Evolutionary conservation across 78 protist species (phyloP).

Genomic region (Tieghemostelium lacteum): DNA sequence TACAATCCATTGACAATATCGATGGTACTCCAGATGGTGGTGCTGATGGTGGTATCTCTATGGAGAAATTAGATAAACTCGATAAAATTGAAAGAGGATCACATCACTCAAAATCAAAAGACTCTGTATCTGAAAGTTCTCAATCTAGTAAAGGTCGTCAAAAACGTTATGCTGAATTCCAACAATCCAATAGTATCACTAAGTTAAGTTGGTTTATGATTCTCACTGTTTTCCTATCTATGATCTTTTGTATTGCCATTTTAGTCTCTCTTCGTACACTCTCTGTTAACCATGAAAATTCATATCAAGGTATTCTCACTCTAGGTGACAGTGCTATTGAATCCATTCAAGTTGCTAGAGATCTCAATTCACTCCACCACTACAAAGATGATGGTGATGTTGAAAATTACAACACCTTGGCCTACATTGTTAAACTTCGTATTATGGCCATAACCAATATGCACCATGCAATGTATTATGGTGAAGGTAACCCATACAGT

Average conservation of each 20-base stretch:
- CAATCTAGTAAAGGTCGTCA: slow-evolving; percentile 7
- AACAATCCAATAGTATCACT: slow-evolving; percentile 54
- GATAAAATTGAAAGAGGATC: slow-evolving; percentile 9
- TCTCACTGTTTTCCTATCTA: background rate
- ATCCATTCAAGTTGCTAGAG: slow-evolving; percentile 14
- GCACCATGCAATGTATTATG: slow-evolving; percentile 44
- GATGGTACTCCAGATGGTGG: background rate
- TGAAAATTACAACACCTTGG: background rate
- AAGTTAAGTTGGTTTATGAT: slow-evolving; percentile 38
- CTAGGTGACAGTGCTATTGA: slow-evolving; percentile 22
- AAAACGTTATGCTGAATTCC: slow-evolving; percentile 7
- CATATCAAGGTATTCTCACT: slow-evolving; percentile 66
- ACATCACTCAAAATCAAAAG: background rate
- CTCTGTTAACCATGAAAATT: background rate
- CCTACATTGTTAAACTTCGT: background rate
- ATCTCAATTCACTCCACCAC: slow-evolving; percentile 1
- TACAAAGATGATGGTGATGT: background rate
- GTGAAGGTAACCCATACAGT: slow-evolving; percentile 23
- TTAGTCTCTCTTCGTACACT: slow-evolving; percentile 28
- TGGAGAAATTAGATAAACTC: too few relatives aligned
- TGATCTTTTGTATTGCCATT: slow-evolving; percentile 9
- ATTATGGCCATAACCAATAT: slow-evolving; percentile 22
- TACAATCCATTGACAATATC: background rate
- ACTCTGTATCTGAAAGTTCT: slow-evolving; percentile 11
- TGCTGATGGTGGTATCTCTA: background rate